Evolutionary conservation across 768 basidiomycete genomes (phyloP).

Genomic region (Termitomyces sp.): DNA sequence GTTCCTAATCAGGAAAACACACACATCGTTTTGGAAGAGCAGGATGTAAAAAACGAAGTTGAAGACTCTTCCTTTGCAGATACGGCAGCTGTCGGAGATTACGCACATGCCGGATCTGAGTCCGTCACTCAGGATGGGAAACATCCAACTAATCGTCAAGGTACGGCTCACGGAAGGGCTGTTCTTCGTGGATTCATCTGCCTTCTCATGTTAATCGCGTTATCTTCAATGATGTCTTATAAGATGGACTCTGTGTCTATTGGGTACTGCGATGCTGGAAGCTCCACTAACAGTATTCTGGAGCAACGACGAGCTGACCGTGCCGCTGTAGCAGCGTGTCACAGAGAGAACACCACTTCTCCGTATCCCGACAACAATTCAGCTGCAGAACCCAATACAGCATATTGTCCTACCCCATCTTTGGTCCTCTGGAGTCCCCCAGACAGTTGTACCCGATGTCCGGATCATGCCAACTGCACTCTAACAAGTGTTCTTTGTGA

Average conservation of each 20-base stretch:
- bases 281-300: constrained; percentile 55
- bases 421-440: constrained; percentile 58
- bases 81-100: constrained; percentile 2
- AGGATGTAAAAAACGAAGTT: constrained; percentile 14
- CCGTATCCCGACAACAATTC: constrained; percentile 15
- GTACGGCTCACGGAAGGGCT: not conserved
- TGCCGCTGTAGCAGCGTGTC: constrained; percentile 53
- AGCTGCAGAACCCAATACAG: constrained; percentile 27
- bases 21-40: constrained; percentile 8
- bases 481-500: constrained; percentile 62
- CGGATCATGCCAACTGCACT: constrained; percentile 64
- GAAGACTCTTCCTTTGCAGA: constrained; percentile 16
- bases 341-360: constrained; percentile 49
- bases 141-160: not conserved
- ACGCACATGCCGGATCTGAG: constrained; percentile 31
- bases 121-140: constrained; percentile 23
- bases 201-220: constrained; percentile 31
- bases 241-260: constrained; percentile 68
- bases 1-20: constrained; percentile 10
- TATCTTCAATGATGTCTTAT: constrained; percentile 43
- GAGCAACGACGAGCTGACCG: constrained; percentile 45
- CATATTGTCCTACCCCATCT: constrained; percentile 53
- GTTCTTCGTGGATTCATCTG: constrained; percentile 30
- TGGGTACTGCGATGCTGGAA: constrained; percentile 74
- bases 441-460: constrained; percentile 69